These are phyloP conservation scores for Saprolegnia diclina DNA, from an alignment of 352 stramenopile species.

Conservation along the genomic window DNA sequence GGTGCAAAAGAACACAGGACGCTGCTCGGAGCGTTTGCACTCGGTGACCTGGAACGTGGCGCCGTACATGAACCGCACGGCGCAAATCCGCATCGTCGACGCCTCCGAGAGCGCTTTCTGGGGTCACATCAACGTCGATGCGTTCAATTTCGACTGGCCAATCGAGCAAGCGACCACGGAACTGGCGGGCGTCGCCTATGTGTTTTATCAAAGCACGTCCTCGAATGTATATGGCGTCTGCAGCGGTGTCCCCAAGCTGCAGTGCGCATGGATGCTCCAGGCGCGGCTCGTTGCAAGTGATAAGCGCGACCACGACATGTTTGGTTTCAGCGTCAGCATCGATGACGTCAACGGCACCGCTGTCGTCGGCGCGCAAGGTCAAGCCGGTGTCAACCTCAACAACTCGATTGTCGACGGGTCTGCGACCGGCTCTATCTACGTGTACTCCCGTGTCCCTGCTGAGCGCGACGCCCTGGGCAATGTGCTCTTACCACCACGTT, in stretches of 20 bases:
- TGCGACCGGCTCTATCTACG: slow-evolving; percentile 49
- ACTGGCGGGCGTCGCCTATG: slow-evolving; percentile 71
- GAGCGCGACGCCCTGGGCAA: slow-evolving; percentile 62
- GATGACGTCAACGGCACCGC: slow-evolving; percentile 76
- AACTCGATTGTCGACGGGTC: slow-evolving; percentile 50
- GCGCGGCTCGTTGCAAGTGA: slow-evolving; percentile 83
- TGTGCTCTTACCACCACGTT: slow-evolving; percentile 53
- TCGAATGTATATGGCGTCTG: slow-evolving; percentile 48
- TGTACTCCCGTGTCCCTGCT: slow-evolving; percentile 58
- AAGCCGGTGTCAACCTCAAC: slow-evolving; percentile 75
- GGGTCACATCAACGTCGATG: slow-evolving; percentile 96
- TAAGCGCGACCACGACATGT: slow-evolving; percentile 77
- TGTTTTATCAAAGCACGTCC: slow-evolving; percentile 64
- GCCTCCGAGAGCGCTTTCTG: slow-evolving; percentile 73
- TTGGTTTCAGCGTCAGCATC: slow-evolving; percentile 83
- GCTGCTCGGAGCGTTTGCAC: slow-evolving; percentile 88
- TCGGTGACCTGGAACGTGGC: slow-evolving; percentile 85
- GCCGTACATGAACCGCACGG: slow-evolving; percentile 69
- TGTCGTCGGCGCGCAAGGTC: slow-evolving; percentile 69
- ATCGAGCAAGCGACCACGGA: slow-evolving; percentile 54
- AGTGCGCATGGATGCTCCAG: slow-evolving; percentile 87
- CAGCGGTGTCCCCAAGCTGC: slow-evolving; percentile 46
- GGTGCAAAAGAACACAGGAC: slow-evolving; percentile 80
- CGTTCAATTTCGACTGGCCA: slow-evolving; percentile 93
- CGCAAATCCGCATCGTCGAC: slow-evolving; percentile 93